phyloP scores from a whole-genome alignment of 441 rosid genomes.

The Adansonia grandidieri region DNA sequence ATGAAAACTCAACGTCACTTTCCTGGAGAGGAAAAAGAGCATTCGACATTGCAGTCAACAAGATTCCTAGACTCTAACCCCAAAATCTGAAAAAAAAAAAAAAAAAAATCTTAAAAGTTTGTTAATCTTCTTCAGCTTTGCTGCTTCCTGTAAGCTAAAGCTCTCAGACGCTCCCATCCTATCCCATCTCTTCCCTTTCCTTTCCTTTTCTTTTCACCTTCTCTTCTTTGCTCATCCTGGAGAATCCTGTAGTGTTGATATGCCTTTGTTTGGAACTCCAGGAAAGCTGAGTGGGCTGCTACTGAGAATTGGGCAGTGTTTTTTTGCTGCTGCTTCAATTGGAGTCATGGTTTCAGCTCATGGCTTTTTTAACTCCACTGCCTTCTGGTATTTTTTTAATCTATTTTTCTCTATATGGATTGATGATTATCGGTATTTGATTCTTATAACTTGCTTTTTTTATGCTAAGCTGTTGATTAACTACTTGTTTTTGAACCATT shows the following conservation, averaged over 20 bases:
- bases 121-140: background rate
- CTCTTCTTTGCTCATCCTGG: background rate
- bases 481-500: background rate
- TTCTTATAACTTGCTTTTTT: background rate
- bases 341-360: constrained; percentile 71
- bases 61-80: background rate
- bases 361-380: constrained; percentile 34
- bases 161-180: background rate
- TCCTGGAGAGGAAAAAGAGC: background rate
- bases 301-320: constrained; percentile 74
- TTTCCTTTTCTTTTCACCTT: no score
- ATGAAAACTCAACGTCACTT: background rate
- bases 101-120: constrained; percentile 1
- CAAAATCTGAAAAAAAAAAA: background rate
- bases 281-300: constrained; percentile 75
- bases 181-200: background rate
- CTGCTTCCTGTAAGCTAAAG: background rate
- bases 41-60: background rate
- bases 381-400: constrained; percentile 7
- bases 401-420: background rate
- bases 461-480: background rate
- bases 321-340: constrained; percentile 75
- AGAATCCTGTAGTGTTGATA: constrained; percentile 36
- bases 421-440: background rate
- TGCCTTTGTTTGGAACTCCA: constrained; percentile 77